Base-by-base conservation (phyloP, 768 basidiomycete species). In the Phlegmacium glaucopus region DNA sequence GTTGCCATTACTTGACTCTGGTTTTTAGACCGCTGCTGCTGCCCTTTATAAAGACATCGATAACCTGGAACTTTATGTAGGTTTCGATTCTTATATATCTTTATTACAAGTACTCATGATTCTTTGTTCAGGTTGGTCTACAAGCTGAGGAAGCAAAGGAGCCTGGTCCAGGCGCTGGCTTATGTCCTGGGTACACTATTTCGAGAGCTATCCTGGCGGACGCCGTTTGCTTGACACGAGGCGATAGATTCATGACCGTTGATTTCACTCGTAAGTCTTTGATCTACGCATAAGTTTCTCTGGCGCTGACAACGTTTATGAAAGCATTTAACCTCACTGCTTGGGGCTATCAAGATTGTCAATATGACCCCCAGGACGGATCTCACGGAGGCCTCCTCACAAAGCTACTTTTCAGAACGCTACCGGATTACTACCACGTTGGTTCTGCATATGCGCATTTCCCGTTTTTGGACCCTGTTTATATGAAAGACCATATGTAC, bases 101-200 rank as follows among this genome's bases (percentile, higher is more conserved):
- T 16, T 34, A 18, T 36, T 8, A 18, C 9, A 43, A 32, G 15
- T 29, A 37, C 38, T 26, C 27, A n/a, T 38, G 4, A 25, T 29
- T 26, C 35, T 15, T 47, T 41, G 41, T 25, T 4, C 47, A 80
- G 78, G 77, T 81, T 26, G 85, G 85, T 9, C 64, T 87, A 26
- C 82, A 83, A 66, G 85, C 86, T 5, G 90, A 92, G 61, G 72
- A 90, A 55, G 59, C 85, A 2, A 91, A 90, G 59, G 51, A 56
- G 2, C 77, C 82, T 6, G 72, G 72, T 17, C 76, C 80, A 1
- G 90, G 88, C 6, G 82, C 86, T 6, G 90, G 89, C 9, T 61
- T 91, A 4, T 90, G 88, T 61, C 88, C 88, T 4, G 87, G 88
- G 22, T 90, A 82, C 67, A 91, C 90, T 4, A 85, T 89, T 53